phyloP scores from a whole-genome alignment of 352 stramenopile species.

The Phytophthora cactorum region DNA sequence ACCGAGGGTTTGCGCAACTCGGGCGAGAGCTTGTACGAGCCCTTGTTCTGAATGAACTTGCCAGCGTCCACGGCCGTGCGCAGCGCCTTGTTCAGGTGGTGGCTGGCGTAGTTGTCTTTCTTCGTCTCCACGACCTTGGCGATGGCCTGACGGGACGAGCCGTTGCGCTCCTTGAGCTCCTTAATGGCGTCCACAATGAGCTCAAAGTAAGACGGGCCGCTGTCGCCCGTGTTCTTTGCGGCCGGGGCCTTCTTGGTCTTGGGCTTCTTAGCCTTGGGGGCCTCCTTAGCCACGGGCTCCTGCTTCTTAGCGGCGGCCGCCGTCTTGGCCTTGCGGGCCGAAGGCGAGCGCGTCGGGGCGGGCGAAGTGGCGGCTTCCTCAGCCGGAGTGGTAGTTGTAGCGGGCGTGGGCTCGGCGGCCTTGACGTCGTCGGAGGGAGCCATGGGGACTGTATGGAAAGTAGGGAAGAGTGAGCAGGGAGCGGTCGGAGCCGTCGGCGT shows the following conservation, averaged over 20 bases:
- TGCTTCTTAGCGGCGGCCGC: conserved; percentile 44
- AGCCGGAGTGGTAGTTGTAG: conserved; percentile 22
- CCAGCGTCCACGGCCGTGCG: conserved; percentile 87
- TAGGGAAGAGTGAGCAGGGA: conserved; percentile 11
- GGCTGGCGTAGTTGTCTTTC: conserved; percentile 82
- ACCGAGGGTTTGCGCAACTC: conserved; percentile 70
- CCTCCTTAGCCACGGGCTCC: conserved; percentile 37
- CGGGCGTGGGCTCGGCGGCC: conserved; percentile 45
- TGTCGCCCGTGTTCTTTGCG: conserved; percentile 44
- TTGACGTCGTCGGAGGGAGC: conserved; percentile 62
- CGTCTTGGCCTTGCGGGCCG: conserved; percentile 73
- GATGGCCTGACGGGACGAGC: conserved; percentile 92
- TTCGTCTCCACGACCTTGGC: conserved; percentile 90
- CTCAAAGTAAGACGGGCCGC: conserved; percentile 86
- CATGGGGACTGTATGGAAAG: conserved; percentile 20
- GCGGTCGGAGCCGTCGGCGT: conserved; percentile 39
- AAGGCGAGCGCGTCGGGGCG: conserved; percentile 51
- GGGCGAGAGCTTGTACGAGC: conserved; percentile 80
- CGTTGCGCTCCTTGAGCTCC: conserved; percentile 93
- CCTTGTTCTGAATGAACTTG: conserved; percentile 90
- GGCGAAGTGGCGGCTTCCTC: conserved; percentile 26
- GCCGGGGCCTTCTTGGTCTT: conserved; percentile 45
- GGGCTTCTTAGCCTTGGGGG: conserved; percentile 71
- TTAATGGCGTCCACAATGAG: conserved; percentile 91
- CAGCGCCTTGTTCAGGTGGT: conserved; percentile 91